Conservation (phyloP, 2,329 filamentous ascomycete species). For the Phialemoniopsis sp. region DNA sequence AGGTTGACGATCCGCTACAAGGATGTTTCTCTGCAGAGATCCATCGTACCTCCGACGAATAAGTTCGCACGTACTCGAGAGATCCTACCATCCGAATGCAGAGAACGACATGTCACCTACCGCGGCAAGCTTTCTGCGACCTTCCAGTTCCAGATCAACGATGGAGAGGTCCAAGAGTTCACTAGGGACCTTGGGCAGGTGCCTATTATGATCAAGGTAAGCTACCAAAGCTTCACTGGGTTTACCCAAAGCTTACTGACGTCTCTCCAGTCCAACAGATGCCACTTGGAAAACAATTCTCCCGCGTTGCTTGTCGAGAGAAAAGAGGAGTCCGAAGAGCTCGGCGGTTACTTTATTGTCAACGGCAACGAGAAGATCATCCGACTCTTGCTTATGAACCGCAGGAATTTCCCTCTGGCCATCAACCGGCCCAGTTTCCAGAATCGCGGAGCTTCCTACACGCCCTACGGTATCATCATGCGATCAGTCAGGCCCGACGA, state of each 20-base stretch:
- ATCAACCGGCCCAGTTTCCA: constrained; percentile 88
- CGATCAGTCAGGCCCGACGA: constrained; percentile 94
- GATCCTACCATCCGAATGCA: constrained; percentile 86
- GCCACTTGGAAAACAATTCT: constrained; percentile 82
- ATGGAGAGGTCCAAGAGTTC: constrained; percentile 78
- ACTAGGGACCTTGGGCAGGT: constrained; percentile 82
- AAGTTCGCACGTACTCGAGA: constrained; percentile 81
- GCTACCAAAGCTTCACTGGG: no score
- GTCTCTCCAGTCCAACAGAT: constrained; percentile 70
- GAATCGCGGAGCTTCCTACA: constrained; percentile 83
- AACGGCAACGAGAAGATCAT: constrained; percentile 98
- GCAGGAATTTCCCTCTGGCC: constrained; percentile 92
- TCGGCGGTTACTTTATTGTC: constrained; percentile 95
- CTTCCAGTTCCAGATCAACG: constrained; percentile 83
- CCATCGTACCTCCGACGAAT: constrained; percentile 74
- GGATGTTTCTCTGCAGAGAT: constrained; percentile 78
- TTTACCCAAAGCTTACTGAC: no score
- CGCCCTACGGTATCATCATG: constrained; percentile 84
- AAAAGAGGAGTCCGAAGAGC: constrained; percentile 93
- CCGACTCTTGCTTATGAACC: constrained; percentile 83
- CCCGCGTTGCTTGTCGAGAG: constrained; percentile 77
- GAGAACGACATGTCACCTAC: constrained; percentile 91
- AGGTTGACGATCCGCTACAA: constrained; percentile 73
- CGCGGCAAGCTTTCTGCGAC: constrained; percentile 79
- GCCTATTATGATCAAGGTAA: constrained; percentile 88